Base-by-base conservation (phyloP, 106 monocot genomes). In the Dactylorhiza incarnata region DNA sequence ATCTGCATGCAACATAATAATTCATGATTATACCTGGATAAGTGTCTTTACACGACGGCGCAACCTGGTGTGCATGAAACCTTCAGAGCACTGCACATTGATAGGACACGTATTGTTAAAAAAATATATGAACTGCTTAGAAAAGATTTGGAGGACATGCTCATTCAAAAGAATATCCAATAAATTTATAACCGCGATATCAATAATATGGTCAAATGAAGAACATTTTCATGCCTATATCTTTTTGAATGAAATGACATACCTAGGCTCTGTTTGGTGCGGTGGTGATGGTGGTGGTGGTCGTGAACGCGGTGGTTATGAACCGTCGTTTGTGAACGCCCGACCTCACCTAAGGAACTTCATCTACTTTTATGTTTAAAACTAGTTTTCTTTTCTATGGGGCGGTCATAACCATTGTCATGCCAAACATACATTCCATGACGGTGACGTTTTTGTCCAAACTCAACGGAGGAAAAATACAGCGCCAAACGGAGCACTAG, bases 41-140 rank as follows among this genome's bases (percentile, higher is more conserved):
- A 94, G 72, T 55, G 97, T 85, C 45, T 99, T 94, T 46, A 99
- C 97, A 7, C 91, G 87, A 22, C 97, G 89, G 55, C 97, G 86
- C 91, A 99, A 94, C 75, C 97, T 81, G 45, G 97, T 99, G 61
- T 99, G 97, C 97, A 94, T 94, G 80, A 99, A 99, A 67, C 91
- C 94, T 82, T 94, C 93, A 12, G 97, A 99, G 76, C 94, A 94
- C 97, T 99, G 82, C 43, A 12, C 50, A 48, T 49, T 1, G 50
- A 71, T 2, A 76, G 9, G 25, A 53, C 16, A 7, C 46, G 8
- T 1, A 17, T 46, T 49, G 9, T 22, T 0, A 23, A 44, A 72
- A 71, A 20, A 23, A 13, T 72, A n/a, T n/a, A 59, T 46, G 45
- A 45, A 69, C 16, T 65, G 17, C 2, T 23, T 1, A 66, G 25